These are phyloP conservation scores for Bipolaris zeicola DNA, from an alignment of 2,329 filamentous ascomycete genomes.

Conservation along the genomic window DNA sequence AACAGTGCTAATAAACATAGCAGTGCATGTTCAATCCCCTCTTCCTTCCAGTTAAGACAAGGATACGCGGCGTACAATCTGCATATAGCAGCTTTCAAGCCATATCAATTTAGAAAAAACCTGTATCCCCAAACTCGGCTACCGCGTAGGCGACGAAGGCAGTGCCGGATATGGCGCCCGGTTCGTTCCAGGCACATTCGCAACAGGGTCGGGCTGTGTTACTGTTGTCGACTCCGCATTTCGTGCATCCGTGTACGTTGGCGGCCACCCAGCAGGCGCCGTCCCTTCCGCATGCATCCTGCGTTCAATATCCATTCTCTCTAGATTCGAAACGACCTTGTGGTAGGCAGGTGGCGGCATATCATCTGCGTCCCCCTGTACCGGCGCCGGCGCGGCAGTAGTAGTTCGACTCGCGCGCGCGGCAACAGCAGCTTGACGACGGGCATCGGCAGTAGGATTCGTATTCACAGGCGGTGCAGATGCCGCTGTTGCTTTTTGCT, in stretches of 20 bases:
- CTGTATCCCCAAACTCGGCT: neutral
- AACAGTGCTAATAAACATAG: neutral
- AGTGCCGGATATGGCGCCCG: constrained; percentile 1
- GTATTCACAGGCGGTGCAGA: neutral
- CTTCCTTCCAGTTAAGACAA: neutral
- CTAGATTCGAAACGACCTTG: constrained; percentile 1
- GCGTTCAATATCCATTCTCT: neutral
- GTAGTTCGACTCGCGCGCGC: neutral
- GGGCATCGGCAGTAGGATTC: neutral
- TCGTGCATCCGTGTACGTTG: neutral
- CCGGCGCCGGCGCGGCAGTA: neutral
- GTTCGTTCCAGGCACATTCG: neutral
- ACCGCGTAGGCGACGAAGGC: neutral
- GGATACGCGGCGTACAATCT: no score
- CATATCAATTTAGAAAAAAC: no score
- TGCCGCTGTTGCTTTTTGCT: neutral
- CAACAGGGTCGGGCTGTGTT: neutral
- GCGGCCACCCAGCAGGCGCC: neutral
- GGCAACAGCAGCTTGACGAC: neutral
- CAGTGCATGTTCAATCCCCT: neutral
- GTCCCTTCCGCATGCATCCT: neutral
- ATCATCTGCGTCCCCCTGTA: neutral
- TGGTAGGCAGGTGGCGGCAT: constrained; percentile 6
- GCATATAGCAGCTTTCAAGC: no score
- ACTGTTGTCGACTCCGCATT: neutral